Percentiles rank a stretch among this genome's conserved stretches.
Conservation (phyloP, 164 flowering plant genomes). For the Umbilicus rupestris region DNA sequence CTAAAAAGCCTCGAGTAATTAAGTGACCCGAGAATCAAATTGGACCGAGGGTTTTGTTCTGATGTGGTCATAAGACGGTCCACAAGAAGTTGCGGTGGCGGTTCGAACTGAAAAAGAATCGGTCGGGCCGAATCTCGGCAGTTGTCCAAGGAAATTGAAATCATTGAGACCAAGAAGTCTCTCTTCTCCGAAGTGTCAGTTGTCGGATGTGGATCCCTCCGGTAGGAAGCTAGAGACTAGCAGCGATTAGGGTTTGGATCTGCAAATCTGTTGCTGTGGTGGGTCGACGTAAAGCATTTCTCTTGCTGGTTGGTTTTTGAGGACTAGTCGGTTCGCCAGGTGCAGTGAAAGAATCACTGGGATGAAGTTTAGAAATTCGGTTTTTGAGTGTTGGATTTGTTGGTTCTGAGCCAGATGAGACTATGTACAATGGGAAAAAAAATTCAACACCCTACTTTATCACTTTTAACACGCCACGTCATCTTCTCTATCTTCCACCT, state of each 20-base stretch:
- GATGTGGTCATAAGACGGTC: too few species aligned
- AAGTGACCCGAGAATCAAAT: too few species aligned
- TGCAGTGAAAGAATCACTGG: neutral
- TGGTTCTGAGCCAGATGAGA: too few species aligned
- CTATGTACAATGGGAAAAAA: too few species aligned
- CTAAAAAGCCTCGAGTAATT: too few species aligned
- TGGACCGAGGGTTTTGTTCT: too few species aligned
- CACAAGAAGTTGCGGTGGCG: too few species aligned
- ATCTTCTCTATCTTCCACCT: too few species aligned
- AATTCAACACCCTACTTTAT: too few species aligned
- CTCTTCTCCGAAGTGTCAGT: neutral
- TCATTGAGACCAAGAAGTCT: neutral
- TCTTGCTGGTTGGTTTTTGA: neutral
- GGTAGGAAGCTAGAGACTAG: neutral
- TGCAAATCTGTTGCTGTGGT: neutral
- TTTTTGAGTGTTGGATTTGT: neutral
- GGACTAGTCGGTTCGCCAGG: neutral
- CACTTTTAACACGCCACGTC: too few species aligned
- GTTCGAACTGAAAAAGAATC: neutral
- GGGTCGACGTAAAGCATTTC: neutral
- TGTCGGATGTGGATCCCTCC: slow-evolving; percentile 2
- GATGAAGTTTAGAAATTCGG: too few species aligned
- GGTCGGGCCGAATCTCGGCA: neutral
- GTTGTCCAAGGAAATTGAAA: slow-evolving; percentile 6
- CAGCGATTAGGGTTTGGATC: slow-evolving; percentile 2